Conservation (phyloP, 2,329 filamentous ascomycete genomes). For the Fusarium sp. region DNA sequence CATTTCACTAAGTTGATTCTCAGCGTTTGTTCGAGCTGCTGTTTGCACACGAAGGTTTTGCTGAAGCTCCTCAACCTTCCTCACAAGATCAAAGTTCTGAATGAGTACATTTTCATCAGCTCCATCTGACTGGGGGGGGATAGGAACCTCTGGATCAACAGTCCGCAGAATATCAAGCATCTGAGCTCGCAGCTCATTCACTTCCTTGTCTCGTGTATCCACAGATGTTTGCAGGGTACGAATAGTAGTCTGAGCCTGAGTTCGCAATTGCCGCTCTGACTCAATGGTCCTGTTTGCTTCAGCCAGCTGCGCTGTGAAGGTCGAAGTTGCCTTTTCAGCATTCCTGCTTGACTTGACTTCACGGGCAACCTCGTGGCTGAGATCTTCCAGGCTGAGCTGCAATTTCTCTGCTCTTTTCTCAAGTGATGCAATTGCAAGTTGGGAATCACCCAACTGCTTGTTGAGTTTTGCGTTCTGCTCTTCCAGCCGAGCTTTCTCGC, state of each 20-base stretch:
- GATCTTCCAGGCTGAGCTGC: constrained; percentile 85
- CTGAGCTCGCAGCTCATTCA: constrained; percentile 81
- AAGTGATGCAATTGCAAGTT: constrained; percentile 81
- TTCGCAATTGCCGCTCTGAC: constrained; percentile 85
- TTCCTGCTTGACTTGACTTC: constrained; percentile 91
- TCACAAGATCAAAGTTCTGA: constrained; percentile 83
- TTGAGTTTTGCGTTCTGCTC: constrained; percentile 83
- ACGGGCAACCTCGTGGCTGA: constrained; percentile 89
- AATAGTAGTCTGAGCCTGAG: constrained; percentile 85
- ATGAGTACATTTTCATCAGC: constrained; percentile 72
- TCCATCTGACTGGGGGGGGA: constrained; percentile 68
- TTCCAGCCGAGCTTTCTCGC: constrained; percentile 84
- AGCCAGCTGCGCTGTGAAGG: constrained; percentile 81
- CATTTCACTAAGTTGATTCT: constrained; percentile 81
- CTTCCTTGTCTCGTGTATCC: constrained; percentile 81
- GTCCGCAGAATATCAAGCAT: constrained; percentile 85
- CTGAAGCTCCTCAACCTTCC: constrained; percentile 88
- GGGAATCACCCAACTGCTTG: constrained; percentile 86
- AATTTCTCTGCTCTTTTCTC: constrained; percentile 97
- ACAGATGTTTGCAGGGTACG: constrained; percentile 82
- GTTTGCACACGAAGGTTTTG: constrained; percentile 85
- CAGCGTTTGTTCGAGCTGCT: constrained; percentile 82
- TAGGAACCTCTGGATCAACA: constrained; percentile 78
- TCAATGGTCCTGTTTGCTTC: constrained; percentile 91
- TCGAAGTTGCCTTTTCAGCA: constrained; percentile 88